phyloP scores from a whole-genome alignment of 2,329 filamentous ascomycete species.

The Phoma sp. region DNA sequence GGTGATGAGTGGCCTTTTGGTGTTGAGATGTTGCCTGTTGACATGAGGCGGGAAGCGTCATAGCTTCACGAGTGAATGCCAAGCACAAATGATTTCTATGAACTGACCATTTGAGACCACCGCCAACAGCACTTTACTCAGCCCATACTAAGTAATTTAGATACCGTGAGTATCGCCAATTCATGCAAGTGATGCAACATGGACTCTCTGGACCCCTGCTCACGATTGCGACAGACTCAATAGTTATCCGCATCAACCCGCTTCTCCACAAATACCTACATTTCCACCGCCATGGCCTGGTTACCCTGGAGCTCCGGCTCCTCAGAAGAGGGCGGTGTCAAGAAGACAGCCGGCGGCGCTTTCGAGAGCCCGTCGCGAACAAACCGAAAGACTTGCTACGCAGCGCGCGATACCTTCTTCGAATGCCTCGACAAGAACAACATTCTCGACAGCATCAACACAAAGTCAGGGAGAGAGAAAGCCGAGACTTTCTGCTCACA shows the following conservation, averaged over 20 bases:
- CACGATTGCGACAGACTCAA: constrained; percentile 15
- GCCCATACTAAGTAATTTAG: not conserved
- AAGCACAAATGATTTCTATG: constrained; percentile 26
- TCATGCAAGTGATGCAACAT: not conserved
- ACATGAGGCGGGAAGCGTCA: no score
- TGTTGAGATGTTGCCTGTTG: constrained; percentile 28
- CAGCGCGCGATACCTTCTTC: constrained; percentile 87
- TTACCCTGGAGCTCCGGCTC: constrained; percentile 57
- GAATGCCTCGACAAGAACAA: constrained; percentile 80
- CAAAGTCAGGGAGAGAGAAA: constrained; percentile 60
- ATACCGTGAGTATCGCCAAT: not conserved
- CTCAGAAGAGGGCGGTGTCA: constrained; percentile 43
- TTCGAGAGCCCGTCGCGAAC: constrained; percentile 83
- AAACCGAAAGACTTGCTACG: constrained; percentile 87
- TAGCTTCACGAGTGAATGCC: constrained; percentile 24
- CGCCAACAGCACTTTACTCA: not conserved
- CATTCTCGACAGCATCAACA: constrained; percentile 77
- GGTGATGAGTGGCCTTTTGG: constrained; percentile 3
- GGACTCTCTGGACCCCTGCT: not conserved
- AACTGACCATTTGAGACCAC: not conserved
- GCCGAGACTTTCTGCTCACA: constrained; percentile 63
- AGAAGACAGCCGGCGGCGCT: constrained; percentile 58
- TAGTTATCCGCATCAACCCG: constrained; percentile 5
- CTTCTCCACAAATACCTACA: constrained; percentile 19
- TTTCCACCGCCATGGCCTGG: constrained; percentile 60